A percentile compares a stretch with the other conserved stretches of the same genome.
Conservation (phyloP, 768 basidiomycete species). For the Cyclocybe aegerita region DNA sequence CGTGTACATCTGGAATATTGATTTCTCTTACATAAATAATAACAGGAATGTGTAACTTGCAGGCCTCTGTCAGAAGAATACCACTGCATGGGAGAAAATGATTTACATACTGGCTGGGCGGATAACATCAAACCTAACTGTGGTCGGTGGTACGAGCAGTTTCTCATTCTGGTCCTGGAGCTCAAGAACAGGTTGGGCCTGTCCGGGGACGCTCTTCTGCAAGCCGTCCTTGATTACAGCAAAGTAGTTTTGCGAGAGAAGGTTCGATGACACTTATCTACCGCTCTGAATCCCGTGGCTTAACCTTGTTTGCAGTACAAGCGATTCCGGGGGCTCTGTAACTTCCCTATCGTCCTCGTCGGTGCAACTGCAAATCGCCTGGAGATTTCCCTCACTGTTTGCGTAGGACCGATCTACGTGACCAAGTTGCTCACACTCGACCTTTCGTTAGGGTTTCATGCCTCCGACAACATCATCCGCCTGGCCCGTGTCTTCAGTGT, state of each 20-base stretch:
- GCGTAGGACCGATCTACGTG: conserved; percentile 14
- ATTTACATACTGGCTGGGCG: background rate
- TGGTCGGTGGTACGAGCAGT: conserved; percentile 9
- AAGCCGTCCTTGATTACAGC: conserved; percentile 10
- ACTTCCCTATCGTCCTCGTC: conserved; percentile 17
- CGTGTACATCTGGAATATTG: too few relatives aligned
- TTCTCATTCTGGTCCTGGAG: conserved; percentile 8
- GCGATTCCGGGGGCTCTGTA: conserved; percentile 9
- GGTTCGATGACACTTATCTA: too few relatives aligned
- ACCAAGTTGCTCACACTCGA: conserved; percentile 13
- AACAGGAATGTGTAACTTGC: too few relatives aligned
- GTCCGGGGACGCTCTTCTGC: conserved; percentile 9
- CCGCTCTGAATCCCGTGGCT: too few relatives aligned
- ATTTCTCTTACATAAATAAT: too few relatives aligned
- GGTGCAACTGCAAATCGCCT: conserved; percentile 18
- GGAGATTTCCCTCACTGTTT: conserved; percentile 11
- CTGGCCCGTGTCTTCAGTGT: conserved; percentile 16
- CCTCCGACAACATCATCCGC: conserved; percentile 14
- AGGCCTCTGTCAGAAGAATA: too few relatives aligned
- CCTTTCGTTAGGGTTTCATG: conserved; percentile 13
- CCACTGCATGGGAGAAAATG: too few relatives aligned
- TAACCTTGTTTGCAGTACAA: conserved; percentile 13
- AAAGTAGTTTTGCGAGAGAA: too few relatives aligned
- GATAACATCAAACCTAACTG: background rate
- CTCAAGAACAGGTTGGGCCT: conserved; percentile 13